Evolutionary conservation across 2,329 filamentous ascomycete species (phyloP).

Genomic region (Xylariaceae sp.): DNA sequence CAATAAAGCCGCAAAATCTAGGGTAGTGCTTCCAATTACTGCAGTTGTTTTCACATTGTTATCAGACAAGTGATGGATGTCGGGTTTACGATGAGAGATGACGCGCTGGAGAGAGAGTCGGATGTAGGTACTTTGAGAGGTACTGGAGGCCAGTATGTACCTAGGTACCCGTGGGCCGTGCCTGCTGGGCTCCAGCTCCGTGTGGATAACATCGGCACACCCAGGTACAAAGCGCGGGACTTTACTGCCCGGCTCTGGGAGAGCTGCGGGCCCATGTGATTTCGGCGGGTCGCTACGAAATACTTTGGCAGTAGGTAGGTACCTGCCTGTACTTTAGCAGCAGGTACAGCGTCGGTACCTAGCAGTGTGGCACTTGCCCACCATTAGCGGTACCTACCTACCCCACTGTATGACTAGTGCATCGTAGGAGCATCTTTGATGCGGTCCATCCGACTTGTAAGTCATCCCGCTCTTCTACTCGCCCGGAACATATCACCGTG

Average conservation of each 20-base stretch:
- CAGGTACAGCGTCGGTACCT: too few species aligned
- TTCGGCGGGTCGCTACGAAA: too few species aligned
- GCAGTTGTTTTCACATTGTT: neutral
- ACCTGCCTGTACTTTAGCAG: too few species aligned
- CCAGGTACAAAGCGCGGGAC: too few species aligned
- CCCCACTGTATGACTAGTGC: neutral
- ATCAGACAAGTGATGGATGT: neutral
- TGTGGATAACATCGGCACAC: too few species aligned
- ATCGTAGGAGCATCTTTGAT: too few species aligned
- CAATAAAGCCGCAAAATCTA: neutral
- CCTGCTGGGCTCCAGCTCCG: too few species aligned
- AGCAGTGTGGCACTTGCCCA: neutral
- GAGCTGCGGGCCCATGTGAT: too few species aligned
- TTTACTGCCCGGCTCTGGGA: too few species aligned
- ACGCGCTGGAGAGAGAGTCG: neutral
- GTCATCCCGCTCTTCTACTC: too few species aligned
- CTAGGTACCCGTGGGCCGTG: neutral
- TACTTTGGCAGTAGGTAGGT: too few species aligned
- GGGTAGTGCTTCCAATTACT: neutral
- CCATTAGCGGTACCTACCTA: neutral
- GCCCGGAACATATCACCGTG: neutral
- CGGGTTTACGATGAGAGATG: neutral
- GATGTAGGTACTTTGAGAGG: neutral
- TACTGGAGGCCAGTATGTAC: neutral
- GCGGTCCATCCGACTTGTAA: too few species aligned